Evolutionary conservation across 352 stramenopile genomes (phyloP).

Genomic region (Phytophthora podocarpi): DNA sequence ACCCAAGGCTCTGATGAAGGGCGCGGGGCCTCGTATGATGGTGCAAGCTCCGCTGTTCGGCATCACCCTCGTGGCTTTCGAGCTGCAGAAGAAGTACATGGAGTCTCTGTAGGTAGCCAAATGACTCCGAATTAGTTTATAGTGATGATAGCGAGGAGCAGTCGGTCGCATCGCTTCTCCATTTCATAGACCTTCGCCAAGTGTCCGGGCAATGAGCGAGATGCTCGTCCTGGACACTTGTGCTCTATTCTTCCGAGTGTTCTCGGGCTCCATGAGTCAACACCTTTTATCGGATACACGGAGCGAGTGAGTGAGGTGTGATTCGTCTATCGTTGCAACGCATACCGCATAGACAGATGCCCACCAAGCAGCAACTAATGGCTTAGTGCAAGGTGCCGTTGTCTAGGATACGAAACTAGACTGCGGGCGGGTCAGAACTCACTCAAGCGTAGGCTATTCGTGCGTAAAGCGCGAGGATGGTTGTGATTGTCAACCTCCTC

Average conservation of each 20-base stretch:
- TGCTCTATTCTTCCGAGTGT: constrained; percentile 19
- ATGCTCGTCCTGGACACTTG: constrained; percentile 13
- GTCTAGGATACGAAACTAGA: too few relatives aligned
- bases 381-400: too few relatives aligned
- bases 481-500: too few relatives aligned
- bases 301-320: too few relatives aligned
- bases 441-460: too few relatives aligned
- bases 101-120: constrained; percentile 55
- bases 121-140: constrained; percentile 21
- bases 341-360: too few relatives aligned
- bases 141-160: constrained; percentile 1
- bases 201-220: background rate
- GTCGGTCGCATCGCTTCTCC: background rate
- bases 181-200: constrained; percentile 17
- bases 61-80: constrained; percentile 86
- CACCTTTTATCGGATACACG: too few relatives aligned
- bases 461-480: too few relatives aligned
- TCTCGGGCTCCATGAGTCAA: background rate
- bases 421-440: too few relatives aligned
- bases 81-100: constrained; percentile 92
- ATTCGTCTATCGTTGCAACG: too few relatives aligned
- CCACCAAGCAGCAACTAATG: too few relatives aligned
- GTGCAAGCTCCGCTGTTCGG: constrained; percentile 87
- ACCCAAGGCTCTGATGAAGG: constrained; percentile 87
- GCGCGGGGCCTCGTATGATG: constrained; percentile 82